phyloP scores from a whole-genome alignment of 257 asterid species.

The Solanum rostratum region DNA sequence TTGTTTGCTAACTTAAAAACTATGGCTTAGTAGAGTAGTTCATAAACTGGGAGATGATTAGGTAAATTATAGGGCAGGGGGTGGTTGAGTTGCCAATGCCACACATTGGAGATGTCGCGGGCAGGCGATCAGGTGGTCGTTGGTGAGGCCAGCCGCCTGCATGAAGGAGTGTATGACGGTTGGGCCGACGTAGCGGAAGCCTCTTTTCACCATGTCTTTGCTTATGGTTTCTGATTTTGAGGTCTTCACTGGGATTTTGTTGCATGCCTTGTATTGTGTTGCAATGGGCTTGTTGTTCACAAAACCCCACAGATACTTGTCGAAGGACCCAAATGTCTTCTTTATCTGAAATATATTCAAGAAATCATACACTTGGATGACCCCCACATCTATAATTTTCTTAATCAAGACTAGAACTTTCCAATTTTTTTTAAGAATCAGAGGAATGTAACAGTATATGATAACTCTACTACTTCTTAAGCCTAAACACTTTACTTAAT shows the following conservation, averaged over 20 bases:
- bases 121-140: conserved; percentile 69
- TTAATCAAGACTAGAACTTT: background rate
- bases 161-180: conserved; percentile 74
- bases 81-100: conserved; percentile 9
- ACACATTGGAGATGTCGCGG: conserved; percentile 39
- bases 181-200: conserved; percentile 71
- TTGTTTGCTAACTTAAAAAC: background rate
- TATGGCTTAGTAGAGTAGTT: background rate
- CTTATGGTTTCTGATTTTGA: conserved; percentile 79
- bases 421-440: background rate
- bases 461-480: background rate
- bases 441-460: background rate
- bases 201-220: conserved; percentile 78
- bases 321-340: conserved; percentile 42
- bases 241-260: conserved; percentile 76
- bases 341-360: conserved; percentile 23
- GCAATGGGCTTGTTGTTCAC: conserved; percentile 51
- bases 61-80: background rate
- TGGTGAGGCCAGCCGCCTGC: conserved; percentile 87
- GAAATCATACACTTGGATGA: background rate
- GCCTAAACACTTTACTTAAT: background rate
- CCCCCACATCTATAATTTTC: background rate
- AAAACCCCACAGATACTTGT: conserved; percentile 66
- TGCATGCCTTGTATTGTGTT: conserved; percentile 47
- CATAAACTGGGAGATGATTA: background rate